Percentiles rank a stretch among this genome's conserved stretches.
phyloP scores from a whole-genome alignment of 441 rosid species.

The Adansonia gregorii region DNA sequence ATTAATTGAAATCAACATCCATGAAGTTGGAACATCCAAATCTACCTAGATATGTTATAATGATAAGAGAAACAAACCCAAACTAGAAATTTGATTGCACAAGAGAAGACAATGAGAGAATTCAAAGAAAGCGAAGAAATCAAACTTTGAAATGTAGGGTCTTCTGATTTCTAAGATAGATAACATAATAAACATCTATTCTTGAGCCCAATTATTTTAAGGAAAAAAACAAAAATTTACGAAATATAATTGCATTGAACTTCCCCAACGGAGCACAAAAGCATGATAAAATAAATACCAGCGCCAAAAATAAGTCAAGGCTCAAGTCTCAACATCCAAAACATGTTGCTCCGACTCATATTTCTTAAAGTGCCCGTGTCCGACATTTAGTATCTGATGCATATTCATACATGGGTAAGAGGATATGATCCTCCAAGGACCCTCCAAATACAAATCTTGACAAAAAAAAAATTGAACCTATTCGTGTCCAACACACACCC shows the following conservation, averaged over 20 bases:
- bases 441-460: too few relatives aligned
- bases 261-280: not conserved
- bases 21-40: not conserved
- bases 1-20: not conserved
- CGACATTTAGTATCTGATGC: too few relatives aligned
- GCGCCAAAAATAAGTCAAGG: not conserved
- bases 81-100: slow-evolving; percentile 7
- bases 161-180: not conserved
- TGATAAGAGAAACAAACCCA: not conserved
- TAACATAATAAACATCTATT: not conserved
- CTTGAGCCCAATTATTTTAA: not conserved
- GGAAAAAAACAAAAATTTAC: not conserved
- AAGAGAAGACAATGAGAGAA: not conserved
- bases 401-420: too few relatives aligned
- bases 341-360: too few relatives aligned
- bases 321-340: not conserved
- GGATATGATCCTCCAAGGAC: too few relatives aligned
- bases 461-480: too few relatives aligned
- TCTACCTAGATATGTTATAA: not conserved
- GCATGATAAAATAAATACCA: not conserved
- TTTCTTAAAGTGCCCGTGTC: too few relatives aligned
- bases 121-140: not conserved
- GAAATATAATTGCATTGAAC: not conserved
- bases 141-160: not conserved
- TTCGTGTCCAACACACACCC: too few relatives aligned